phyloP scores from a whole-genome alignment of 139 green algal species.

The Auxenochlorella protothecoides region DNA sequence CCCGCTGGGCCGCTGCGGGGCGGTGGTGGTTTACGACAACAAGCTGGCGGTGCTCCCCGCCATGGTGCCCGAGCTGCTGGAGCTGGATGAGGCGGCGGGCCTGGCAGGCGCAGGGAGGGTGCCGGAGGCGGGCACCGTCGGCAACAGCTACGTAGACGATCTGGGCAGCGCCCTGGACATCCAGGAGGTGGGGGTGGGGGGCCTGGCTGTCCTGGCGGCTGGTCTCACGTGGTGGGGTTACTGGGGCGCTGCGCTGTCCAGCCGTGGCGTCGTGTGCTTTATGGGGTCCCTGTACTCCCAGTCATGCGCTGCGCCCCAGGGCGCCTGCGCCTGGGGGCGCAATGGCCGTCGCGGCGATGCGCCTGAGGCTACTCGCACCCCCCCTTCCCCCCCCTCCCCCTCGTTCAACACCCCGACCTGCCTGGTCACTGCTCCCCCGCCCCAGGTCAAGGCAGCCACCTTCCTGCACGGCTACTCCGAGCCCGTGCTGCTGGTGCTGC shows the following conservation, averaged over 20 bases:
- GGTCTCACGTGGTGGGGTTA: no score
- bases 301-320: no score
- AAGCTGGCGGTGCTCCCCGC: constrained; percentile 66
- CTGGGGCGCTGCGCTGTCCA: no score
- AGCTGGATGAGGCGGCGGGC: constrained; percentile 13
- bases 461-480: constrained; percentile 88
- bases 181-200: constrained; percentile 25
- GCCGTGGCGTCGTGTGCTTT: no score
- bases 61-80: constrained; percentile 25
- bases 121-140: constrained; percentile 31
- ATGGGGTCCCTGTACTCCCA: no score
- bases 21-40: constrained; percentile 53
- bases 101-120: constrained; percentile 1
- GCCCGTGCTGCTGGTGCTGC: constrained; percentile 76
- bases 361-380: no score
- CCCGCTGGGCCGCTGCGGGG: constrained; percentile 67
- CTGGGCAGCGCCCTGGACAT: constrained; percentile 46
- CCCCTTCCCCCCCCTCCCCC: no score
- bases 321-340: no score
- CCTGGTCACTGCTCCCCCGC: no score
- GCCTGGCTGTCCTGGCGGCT: neutral
- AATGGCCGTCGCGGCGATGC: no score
- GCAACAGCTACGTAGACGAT: constrained; percentile 65
- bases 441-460: constrained; percentile 49
- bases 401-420: no score